These are phyloP conservation scores for Coemansia sp. DNA, from an alignment of 192 early-diverging fungal species.

Conservation along the genomic window DNA sequence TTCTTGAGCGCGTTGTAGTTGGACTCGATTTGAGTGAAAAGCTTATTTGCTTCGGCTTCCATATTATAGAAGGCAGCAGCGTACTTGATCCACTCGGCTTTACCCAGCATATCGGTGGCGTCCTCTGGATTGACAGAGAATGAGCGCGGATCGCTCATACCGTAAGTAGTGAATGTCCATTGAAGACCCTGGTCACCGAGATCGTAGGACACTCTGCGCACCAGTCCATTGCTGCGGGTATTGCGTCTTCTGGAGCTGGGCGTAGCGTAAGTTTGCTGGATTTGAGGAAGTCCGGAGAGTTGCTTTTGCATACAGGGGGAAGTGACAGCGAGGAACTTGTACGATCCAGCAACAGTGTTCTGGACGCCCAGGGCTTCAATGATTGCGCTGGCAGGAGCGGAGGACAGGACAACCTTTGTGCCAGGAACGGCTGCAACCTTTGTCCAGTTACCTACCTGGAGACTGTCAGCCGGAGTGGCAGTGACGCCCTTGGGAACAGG, in stretches of 20 bases:
- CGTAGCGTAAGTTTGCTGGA: constrained; percentile 38
- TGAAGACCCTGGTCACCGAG: constrained; percentile 50
- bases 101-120: constrained; percentile 42
- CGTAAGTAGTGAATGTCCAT: constrained; percentile 56
- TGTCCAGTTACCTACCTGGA: constrained; percentile 50
- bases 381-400: constrained; percentile 46
- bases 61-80: constrained; percentile 42
- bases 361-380: constrained; percentile 43
- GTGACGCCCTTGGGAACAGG: constrained; percentile 49
- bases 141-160: constrained; percentile 48
- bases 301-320: constrained; percentile 57
- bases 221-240: constrained; percentile 6
- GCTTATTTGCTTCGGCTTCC: constrained; percentile 38
- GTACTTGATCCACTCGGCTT: constrained; percentile 53
- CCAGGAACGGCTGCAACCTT: constrained; percentile 46
- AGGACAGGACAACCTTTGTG: constrained; percentile 39
- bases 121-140: constrained; percentile 42
- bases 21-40: constrained; percentile 37
- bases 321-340: constrained; percentile 41
- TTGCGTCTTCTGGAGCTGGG: constrained; percentile 16
- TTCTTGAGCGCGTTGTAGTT: constrained; percentile 39
- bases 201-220: constrained; percentile 51
- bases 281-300: constrained; percentile 44
- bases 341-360: constrained; percentile 34
- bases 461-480: constrained; percentile 42